phyloP scores from a whole-genome alignment of 306 rosid species.

The Sphenostylis stenocarpa region DNA sequence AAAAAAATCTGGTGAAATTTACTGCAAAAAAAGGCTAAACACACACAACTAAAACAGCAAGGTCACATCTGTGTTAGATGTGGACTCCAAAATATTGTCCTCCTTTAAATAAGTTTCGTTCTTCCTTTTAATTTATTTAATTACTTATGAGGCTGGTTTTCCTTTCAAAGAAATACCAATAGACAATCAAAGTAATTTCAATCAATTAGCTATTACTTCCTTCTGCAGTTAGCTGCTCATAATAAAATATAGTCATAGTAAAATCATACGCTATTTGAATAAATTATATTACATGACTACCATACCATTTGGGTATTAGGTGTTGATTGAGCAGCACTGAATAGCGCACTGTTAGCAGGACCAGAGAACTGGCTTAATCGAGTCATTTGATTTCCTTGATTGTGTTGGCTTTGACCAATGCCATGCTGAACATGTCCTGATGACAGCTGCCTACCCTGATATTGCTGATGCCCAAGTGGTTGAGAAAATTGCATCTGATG shows the following conservation, averaged over 20 bases:
- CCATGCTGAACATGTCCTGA: slow-evolving; percentile 86
- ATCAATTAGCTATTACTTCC: neutral
- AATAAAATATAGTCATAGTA: neutral
- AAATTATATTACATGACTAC: slow-evolving; percentile 23
- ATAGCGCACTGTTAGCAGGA: slow-evolving; percentile 78
- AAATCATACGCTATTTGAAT: neutral
- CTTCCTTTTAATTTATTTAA: neutral
- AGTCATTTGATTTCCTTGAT: slow-evolving; percentile 89
- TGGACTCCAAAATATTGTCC: slow-evolving; percentile 1
- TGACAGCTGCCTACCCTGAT: slow-evolving; percentile 87
- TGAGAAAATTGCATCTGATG: slow-evolving; percentile 94
- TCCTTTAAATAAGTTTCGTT: neutral
- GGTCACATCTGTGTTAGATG: neutral
- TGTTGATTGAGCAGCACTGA: slow-evolving; percentile 87
- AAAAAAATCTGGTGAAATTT: neutral
- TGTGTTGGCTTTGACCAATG: slow-evolving; percentile 86
- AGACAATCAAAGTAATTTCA: neutral
- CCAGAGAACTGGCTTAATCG: slow-evolving; percentile 82
- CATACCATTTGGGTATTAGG: slow-evolving; percentile 85
- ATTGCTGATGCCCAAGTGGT: slow-evolving; percentile 82
- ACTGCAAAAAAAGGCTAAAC: neutral
- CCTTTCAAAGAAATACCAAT: neutral
- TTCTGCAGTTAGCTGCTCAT: neutral
- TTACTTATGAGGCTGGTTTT: neutral
- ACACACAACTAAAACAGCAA: slow-evolving; percentile 1